Percentiles rank a stretch among this genome's conserved stretches.
These are phyloP conservation scores for Trichoderma koningii DNA, from an alignment of 2,329 filamentous ascomycete genomes.

Conservation along the genomic window DNA sequence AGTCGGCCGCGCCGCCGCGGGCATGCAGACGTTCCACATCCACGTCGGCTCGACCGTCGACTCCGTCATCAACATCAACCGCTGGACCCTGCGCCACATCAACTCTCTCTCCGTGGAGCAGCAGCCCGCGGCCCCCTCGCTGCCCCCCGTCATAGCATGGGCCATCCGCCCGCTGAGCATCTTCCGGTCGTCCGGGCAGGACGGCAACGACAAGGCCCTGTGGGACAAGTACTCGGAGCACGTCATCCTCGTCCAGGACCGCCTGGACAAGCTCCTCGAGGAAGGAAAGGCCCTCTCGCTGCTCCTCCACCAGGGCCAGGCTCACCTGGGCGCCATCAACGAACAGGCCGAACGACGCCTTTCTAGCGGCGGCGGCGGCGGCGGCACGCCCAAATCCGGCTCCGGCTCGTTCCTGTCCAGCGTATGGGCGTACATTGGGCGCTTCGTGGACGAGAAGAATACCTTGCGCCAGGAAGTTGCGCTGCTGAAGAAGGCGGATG, in stretches of 20 bases:
- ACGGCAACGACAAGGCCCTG: conserved; percentile 57
- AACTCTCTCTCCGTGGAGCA: conserved; percentile 56
- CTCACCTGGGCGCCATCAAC: conserved; percentile 68
- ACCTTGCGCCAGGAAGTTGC: conserved; percentile 64
- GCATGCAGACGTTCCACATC: conserved; percentile 74
- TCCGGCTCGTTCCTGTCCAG: conserved; percentile 61
- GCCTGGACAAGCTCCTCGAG: conserved; percentile 66
- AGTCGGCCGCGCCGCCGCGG: conserved; percentile 63
- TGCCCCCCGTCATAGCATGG: conserved; percentile 45
- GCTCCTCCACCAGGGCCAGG: conserved; percentile 68
- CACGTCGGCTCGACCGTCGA: conserved; percentile 75
- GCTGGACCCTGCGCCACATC: conserved; percentile 71
- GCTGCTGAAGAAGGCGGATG: conserved; percentile 65
- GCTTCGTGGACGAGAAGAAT: conserved; percentile 61
- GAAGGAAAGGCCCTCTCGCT: conserved; percentile 69
- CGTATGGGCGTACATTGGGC: conserved; percentile 75
- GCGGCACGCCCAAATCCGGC: conserved; percentile 55
- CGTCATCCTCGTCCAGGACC: conserved; percentile 67
- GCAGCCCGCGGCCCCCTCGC: conserved; percentile 34
- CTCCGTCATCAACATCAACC: conserved; percentile 71
- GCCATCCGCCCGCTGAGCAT: conserved; percentile 56
- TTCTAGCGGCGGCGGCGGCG: conserved; percentile 49
- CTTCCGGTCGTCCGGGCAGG: conserved; percentile 60
- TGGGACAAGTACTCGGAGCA: conserved; percentile 76
- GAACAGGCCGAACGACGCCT: conserved; percentile 66